A percentile compares a stretch with the other conserved stretches of the same genome.
Evolutionary conservation across 208 protist genomes (phyloP).

Genomic region (Acanthamoeba divionensis): DNA sequence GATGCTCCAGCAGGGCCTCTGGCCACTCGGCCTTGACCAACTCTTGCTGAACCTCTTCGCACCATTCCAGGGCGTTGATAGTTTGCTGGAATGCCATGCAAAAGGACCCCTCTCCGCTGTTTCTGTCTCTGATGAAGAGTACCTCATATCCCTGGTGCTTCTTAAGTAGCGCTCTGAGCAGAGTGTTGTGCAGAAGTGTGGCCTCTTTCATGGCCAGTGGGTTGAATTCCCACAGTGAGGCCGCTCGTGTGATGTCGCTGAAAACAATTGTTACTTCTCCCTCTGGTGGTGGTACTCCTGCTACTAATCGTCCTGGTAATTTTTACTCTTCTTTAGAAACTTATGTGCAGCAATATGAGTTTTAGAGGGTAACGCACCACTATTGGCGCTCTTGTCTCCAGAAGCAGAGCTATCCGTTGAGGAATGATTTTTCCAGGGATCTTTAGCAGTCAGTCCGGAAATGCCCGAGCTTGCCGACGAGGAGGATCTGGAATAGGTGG

Average conservation of each 20-base stretch:
- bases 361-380: no score
- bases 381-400: no score
- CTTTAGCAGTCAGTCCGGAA: no score
- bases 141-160: slow-evolving; percentile 13
- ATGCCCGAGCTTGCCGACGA: no score
- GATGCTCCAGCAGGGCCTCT: background rate
- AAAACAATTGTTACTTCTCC: slow-evolving; percentile 24
- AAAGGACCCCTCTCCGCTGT: slow-evolving; percentile 15
- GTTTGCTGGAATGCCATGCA: slow-evolving; percentile 1
- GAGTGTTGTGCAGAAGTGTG: background rate
- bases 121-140: background rate
- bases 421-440: no score
- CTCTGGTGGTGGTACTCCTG: background rate
- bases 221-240: slow-evolving; percentile 28
- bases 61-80: background rate
- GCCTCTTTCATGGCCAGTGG: background rate
- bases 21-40: background rate
- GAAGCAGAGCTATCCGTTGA: no score
- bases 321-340: no score
- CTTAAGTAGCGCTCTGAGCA: background rate
- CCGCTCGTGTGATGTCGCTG: background rate
- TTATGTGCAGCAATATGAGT: no score
- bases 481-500: no score
- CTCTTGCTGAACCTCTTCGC: background rate
- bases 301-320: no score